Evolutionary conservation across 176 grass and related monocot species (phyloP), one percentile per base, ranked within the genome.

Genomic region (Eleusine indica): DNA sequence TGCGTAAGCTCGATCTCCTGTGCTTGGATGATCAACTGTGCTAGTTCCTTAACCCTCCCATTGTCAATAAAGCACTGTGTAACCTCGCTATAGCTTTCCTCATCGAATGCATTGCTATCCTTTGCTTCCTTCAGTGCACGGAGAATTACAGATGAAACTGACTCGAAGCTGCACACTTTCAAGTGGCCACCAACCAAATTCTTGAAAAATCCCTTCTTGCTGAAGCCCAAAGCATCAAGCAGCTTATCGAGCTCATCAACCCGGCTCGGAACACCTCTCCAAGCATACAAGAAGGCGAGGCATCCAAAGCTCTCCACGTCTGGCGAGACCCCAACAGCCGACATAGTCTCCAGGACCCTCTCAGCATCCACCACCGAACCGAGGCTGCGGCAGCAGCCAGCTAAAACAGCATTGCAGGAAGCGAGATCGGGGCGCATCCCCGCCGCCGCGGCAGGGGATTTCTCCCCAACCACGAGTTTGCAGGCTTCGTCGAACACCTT

Each of bases 231-330:
- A 42, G 93, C 91, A 83, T 94, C 87, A 65, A 95, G 47, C 86
- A 98, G 87, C n/a, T 90, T 98, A 90, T 98, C 83, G 1, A 98
- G 80, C 78, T 98, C 96, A 75, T 86, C 82, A 39, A 94, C 67
- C 75, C 93, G 87, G 38, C 63, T 63, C 2, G 67, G 60, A 75
- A 95, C 79, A 6, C 89, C 85, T 35, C 86, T 93, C 56, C 86
- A 95, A 44, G 96, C 96, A 85, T 98, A 98, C 84, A 98, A 78
- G 86, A 90, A 95, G 4, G 96, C 91, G 21, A 98, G 96, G 29
- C 74, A 94, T 17, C 91, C 91, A 72, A 98, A 95, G 81, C 87
- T 98, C 30, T 88, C 71, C 32, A 72, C 85, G 35, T 98, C 88
- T 7, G 96, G 93, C 6, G 89, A 93, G 64, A 95, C 66, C 39